phyloP scores from a whole-genome alignment of 2,329 filamentous ascomycete genomes.

The Mycogone perniciosa region DNA sequence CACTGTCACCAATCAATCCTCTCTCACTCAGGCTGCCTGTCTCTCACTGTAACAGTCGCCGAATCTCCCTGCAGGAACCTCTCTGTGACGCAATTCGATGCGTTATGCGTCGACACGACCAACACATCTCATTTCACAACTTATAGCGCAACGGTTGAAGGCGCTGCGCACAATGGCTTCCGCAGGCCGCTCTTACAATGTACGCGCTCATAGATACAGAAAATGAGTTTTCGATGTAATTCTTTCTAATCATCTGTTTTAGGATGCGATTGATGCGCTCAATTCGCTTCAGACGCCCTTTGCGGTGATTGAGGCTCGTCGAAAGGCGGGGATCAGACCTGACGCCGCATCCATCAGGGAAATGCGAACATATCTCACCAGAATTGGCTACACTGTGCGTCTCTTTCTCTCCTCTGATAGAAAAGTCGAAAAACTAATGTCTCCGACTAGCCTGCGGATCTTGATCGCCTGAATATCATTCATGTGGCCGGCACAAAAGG shows the following conservation, averaged over 20 bases:
- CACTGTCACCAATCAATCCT: not conserved
- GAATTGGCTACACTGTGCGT: slow-evolving; percentile 65
- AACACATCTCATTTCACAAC: slow-evolving; percentile 17
- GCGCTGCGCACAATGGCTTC: slow-evolving; percentile 24
- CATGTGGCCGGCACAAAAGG: slow-evolving; percentile 73
- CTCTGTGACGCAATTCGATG: slow-evolving; percentile 21
- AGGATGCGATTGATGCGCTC: slow-evolving; percentile 81
- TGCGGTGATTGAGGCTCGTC: slow-evolving; percentile 69
- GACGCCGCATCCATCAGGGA: slow-evolving; percentile 67
- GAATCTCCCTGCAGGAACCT: not conserved
- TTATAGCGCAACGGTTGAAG: slow-evolving; percentile 14
- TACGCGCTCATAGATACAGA: slow-evolving; percentile 10
- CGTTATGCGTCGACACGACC: slow-evolving; percentile 27
- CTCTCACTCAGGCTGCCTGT: not conserved
- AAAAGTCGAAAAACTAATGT: not conserved
- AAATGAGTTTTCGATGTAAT: not conserved
- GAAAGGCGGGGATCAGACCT: slow-evolving; percentile 64
- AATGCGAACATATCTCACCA: slow-evolving; percentile 70
- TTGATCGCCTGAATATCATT: slow-evolving; percentile 58
- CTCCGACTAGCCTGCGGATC: slow-evolving; percentile 34
- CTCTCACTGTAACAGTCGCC: not conserved
- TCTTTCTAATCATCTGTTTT: not conserved
- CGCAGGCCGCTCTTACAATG: slow-evolving; percentile 29
- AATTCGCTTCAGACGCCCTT: slow-evolving; percentile 91
- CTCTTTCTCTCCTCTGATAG: not conserved